A percentile compares a stretch with the other conserved stretches of the same genome.
These are phyloP conservation scores for Omphalotus olearius DNA, from an alignment of 1,284 basidiomycete species.

Conservation along the genomic window DNA sequence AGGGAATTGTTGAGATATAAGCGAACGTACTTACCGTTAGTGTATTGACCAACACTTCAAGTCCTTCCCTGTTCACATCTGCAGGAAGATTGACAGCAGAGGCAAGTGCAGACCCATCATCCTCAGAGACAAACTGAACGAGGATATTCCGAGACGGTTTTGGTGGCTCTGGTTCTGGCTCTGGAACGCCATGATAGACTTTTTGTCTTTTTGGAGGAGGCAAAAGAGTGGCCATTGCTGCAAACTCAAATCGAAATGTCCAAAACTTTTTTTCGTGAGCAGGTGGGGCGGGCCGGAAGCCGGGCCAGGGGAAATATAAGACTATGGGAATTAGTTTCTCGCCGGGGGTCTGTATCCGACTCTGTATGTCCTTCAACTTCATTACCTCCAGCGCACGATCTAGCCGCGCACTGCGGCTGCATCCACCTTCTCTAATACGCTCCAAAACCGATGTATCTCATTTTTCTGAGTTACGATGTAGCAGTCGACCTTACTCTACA, in stretches of 20 bases:
- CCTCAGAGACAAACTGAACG: slow-evolving; percentile 88
- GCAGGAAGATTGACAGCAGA: slow-evolving; percentile 87
- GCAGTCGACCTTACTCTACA: too few relatives aligned
- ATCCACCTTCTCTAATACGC: too few relatives aligned
- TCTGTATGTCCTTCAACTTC: too few relatives aligned
- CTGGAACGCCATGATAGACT: slow-evolving; percentile 68
- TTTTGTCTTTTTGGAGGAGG: slow-evolving; percentile 86
- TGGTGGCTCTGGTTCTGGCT: slow-evolving; percentile 53
- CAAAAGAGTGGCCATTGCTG: slow-evolving; percentile 75
- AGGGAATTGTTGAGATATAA: background rate
- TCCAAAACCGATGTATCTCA: too few relatives aligned
- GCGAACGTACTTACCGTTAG: slow-evolving; percentile 34
- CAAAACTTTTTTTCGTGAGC: too few relatives aligned
- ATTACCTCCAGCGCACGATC: too few relatives aligned
- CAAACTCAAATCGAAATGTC: background rate
- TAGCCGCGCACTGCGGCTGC: too few relatives aligned
- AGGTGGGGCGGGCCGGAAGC: too few relatives aligned
- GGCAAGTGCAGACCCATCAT: slow-evolving; percentile 76
- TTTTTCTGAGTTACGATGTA: too few relatives aligned
- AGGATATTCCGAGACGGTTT: slow-evolving; percentile 67
- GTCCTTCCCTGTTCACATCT: slow-evolving; percentile 77
- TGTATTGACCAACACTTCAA: slow-evolving; percentile 86
- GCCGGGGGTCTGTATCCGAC: too few relatives aligned
- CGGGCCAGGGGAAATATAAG: too few relatives aligned
- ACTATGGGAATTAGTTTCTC: too few relatives aligned